Base-by-base conservation (phyloP, 306 rosid species). In the Glycyrrhiza uralensis region DNA sequence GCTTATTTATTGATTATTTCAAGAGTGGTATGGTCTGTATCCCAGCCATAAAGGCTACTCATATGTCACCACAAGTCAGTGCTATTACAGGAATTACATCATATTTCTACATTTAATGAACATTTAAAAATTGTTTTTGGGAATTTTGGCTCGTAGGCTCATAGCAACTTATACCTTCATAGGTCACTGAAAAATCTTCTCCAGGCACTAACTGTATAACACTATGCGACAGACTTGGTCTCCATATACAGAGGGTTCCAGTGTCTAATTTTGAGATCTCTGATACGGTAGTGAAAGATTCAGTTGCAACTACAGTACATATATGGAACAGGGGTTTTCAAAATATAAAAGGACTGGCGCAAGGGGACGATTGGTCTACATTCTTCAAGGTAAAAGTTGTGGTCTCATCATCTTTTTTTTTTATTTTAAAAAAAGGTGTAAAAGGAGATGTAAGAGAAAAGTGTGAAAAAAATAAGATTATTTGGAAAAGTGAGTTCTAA, bases 351-450 rank as follows among this genome's bases (percentile, higher is more conserved):
- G 62, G 79, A 56, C 58, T 90, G 79, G 93, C 87, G 44, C 86
- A 77, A 24, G 96, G 98, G 44, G 85, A 81, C 9, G 87, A 85
- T 69, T 93, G 96, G 96, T 69, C 78, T 39, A 57, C 56, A 57
- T 88, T 93, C 84, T 80, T 90, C 18, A 87, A 88, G 98, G 98
- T 90, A 90, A 74, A 68, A 65, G 2, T 29, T 71, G 18, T 17
- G 61, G 28, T 8, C 38, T 63, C 55, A 6, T 29, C n/a, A n/a
- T n/a, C n/a, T 11, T 17, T 41, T 0, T 39, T 36, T 29, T 23
- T 49, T 5, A 13, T 35, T 22, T 28, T 4, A 49, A 65, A 55
- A 51, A 22, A 32, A 12, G 19, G 18, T 54, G 18, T 24, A 55
- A 55, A 26, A 18, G 26, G 36, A 52, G 15, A 52, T 24, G 12